These are phyloP conservation scores for Centaurea solstitialis DNA, from an alignment of 129 eudicot species.

Conservation along the genomic window DNA sequence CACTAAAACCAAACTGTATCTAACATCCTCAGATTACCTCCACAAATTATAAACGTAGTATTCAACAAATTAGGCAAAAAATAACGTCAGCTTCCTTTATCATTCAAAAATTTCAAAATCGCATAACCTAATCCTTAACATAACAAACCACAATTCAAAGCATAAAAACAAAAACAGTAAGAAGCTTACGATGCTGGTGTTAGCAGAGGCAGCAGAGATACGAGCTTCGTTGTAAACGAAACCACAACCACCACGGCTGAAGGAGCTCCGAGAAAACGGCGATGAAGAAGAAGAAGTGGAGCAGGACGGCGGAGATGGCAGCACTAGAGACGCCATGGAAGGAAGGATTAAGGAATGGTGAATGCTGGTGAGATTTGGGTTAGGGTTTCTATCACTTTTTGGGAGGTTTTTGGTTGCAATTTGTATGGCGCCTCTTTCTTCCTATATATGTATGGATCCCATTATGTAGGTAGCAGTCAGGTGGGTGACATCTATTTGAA, in stretches of 20 bases:
- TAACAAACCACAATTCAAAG: not conserved
- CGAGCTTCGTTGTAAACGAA: slow-evolving; percentile 14
- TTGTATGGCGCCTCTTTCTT: slow-evolving; percentile 43
- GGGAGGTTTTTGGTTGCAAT: not conserved
- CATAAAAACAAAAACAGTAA: too few relatives aligned
- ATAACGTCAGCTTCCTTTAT: not conserved
- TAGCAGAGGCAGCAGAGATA: slow-evolving; percentile 15
- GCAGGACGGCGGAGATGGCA: slow-evolving; percentile 49
- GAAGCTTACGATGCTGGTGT: slow-evolving; percentile 51
- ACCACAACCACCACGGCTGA: slow-evolving; percentile 14
- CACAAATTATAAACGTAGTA: not conserved
- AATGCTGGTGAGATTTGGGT: not conserved
- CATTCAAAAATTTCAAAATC: not conserved
- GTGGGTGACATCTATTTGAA: slow-evolving; percentile 14
- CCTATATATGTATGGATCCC: slow-evolving; percentile 9
- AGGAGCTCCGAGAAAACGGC: slow-evolving; percentile 29
- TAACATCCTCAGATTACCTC: not conserved
- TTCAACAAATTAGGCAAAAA: not conserved
- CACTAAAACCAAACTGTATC: not conserved
- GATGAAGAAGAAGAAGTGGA: slow-evolving; percentile 44
- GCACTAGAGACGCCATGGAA: slow-evolving; percentile 53
- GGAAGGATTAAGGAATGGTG: too few relatives aligned
- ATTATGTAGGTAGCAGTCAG: slow-evolving; percentile 31
- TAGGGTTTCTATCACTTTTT: slow-evolving; percentile 24
- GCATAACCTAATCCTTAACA: not conserved